Percentiles rank a stretch among this genome's conserved stretches.
phyloP scores from a whole-genome alignment of 2,329 filamentous ascomycete species.

The Penicillium sp. region DNA sequence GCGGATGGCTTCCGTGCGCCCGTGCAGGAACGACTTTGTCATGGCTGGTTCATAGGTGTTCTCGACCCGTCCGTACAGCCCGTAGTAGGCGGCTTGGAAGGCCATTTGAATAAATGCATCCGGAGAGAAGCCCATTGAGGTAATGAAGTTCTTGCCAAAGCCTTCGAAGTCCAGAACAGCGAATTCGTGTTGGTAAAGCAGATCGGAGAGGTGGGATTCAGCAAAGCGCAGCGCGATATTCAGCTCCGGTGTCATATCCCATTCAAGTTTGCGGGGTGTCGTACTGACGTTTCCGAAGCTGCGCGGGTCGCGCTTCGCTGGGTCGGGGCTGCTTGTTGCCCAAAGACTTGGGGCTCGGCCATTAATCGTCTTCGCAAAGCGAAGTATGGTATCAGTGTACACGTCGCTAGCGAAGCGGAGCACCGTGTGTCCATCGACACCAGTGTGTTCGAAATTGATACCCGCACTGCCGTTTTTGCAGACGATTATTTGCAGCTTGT shows the following conservation, averaged over 20 bases:
- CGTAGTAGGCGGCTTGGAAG: constrained; percentile 97
- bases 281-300: constrained; percentile 93
- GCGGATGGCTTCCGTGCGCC: constrained; percentile 89
- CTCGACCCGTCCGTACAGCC: constrained; percentile 88
- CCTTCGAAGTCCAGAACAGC: constrained; percentile 82
- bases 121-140: constrained; percentile 91
- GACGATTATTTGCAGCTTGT: constrained; percentile 98
- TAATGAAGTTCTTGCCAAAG: constrained; percentile 98
- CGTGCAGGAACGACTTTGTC: constrained; percentile 93
- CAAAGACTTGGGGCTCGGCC: constrained; percentile 88
- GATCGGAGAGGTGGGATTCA: constrained; percentile 86
- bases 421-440: constrained; percentile 95
- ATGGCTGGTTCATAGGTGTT: constrained; percentile 97
- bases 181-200: constrained; percentile 97
- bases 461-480: constrained; percentile 98
- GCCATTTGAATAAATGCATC: constrained; percentile 99
- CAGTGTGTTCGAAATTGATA: constrained; percentile 99
- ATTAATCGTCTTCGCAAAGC: constrained; percentile 93
- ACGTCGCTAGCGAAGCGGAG: constrained; percentile 93
- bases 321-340: constrained; percentile 87
- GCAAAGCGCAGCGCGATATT: constrained; percentile 90
- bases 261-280: constrained; percentile 92
- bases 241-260: constrained; percentile 93
- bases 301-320: constrained; percentile 83
- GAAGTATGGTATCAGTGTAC: constrained; percentile 95